A percentile compares a stretch with the other conserved stretches of the same genome.
phyloP scores from a whole-genome alignment of 306 rosid genomes.

The Prunus fruticosa region DNA sequence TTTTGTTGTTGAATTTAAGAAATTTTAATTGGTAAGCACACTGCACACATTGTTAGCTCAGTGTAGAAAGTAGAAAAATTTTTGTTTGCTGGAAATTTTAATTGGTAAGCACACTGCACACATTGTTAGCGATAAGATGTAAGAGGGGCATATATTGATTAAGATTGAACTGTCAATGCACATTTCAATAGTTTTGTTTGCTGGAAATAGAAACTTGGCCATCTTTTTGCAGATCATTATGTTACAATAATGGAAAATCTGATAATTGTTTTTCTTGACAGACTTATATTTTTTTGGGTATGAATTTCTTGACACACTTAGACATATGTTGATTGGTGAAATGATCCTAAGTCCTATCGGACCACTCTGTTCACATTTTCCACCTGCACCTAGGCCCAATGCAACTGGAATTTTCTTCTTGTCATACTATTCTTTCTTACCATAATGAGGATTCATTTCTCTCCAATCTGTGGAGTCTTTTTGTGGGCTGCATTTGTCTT shows the following conservation, averaged over 20 bases:
- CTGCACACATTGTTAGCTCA: background rate
- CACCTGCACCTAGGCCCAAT: background rate
- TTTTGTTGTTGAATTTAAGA: background rate
- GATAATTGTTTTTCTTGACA: background rate
- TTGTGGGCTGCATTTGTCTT: background rate
- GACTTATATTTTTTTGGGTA: no score
- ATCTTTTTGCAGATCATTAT: background rate
- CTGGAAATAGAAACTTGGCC: background rate
- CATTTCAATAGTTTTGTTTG: background rate
- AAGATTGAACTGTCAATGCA: background rate
- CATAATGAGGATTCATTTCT: background rate
- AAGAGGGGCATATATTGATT: conserved; percentile 19
- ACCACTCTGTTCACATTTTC: background rate
- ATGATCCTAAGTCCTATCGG: background rate
- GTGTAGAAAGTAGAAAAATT: background rate
- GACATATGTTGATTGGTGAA: background rate
- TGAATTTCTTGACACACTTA: background rate
- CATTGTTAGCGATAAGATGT: conserved; percentile 92
- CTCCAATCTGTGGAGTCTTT: background rate
- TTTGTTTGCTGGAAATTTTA: no score
- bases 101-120: no score
- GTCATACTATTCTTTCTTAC: background rate
- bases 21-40: background rate
- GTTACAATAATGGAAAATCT: background rate
- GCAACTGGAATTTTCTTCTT: background rate